These are phyloP conservation scores for Macrolepiota albuminosa DNA, from an alignment of 768 basidiomycete species.

Conservation along the genomic window DNA sequence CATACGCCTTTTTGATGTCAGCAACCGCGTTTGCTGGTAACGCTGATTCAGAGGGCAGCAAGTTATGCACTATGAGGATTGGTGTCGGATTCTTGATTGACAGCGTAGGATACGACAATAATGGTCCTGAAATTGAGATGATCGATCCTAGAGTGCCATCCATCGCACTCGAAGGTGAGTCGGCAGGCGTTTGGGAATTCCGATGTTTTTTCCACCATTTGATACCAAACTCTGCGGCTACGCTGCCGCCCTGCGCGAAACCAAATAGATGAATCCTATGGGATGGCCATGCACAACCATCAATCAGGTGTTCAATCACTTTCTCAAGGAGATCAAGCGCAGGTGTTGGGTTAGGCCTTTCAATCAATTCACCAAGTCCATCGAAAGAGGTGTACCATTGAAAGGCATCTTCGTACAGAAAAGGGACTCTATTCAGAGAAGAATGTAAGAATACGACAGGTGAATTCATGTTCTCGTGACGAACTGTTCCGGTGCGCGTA, in stretches of 20 bases:
- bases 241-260: constrained; percentile 82
- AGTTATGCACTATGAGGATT: constrained; percentile 53
- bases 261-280: constrained; percentile 81
- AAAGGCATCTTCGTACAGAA: constrained; percentile 71
- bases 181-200: constrained; percentile 8
- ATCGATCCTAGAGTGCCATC: constrained; percentile 53
- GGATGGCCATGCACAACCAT: constrained; percentile 61
- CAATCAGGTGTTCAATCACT: constrained; percentile 51
- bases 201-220: constrained; percentile 45
- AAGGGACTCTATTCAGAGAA: constrained; percentile 55
- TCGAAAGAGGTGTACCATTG: constrained; percentile 89
- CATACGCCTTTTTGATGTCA: constrained; percentile 61
- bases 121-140: constrained; percentile 63
- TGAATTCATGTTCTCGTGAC: constrained; percentile 16
- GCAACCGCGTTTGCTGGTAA: constrained; percentile 40
- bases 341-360: constrained; percentile 66
- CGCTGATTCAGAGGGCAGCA: constrained; percentile 38
- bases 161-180: constrained; percentile 14
- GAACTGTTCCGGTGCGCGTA: constrained; percentile 76
- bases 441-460: background rate
- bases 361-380: constrained; percentile 66
- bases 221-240: constrained; percentile 66
- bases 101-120: constrained; percentile 74
- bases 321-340: constrained; percentile 53
- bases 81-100: constrained; percentile 52